Evolutionary conservation across 208 protist species (phyloP), one percentile per base, ranked within the genome.

Genomic region (Balamuthia mandrillaris): DNA sequence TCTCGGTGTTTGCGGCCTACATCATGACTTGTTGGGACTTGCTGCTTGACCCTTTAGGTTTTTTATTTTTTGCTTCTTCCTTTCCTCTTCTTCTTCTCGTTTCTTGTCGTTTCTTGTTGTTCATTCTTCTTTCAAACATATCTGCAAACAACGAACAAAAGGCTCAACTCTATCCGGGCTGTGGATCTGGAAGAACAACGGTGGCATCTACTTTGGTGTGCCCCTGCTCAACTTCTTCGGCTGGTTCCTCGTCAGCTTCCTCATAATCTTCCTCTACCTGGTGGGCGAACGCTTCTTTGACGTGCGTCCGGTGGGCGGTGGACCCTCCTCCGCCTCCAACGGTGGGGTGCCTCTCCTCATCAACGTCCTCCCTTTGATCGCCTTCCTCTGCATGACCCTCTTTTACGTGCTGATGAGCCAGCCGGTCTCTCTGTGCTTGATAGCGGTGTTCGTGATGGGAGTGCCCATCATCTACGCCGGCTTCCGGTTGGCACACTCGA

Each of bases 391-490:
- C 9, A 81, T 81, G 49, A 63, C 63, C 35, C 5, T 81, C 24
- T 24, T 81, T 52, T 81, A 63, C 33, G 72, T 61, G 49, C 35
- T 24, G 49, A 81, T 39, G 12, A 35, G 49, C 3, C 49, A 27
- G 16, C 72, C 72, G 3, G 72, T 51, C 72, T 45, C 39, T 18
- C 72, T 81, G 33, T 42, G 47, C n/a, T 63, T 61, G 14, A 3
- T 81, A 35, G 72, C 72, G 35, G 56, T 56, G 35, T 81, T 81
- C 72, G 72, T 61, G 10, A 81, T 81, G 72, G 72, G 72, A 45
- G 42, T 61, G 33, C 72, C 72, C 9, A 39, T 33, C 27, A 1
- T 81, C 7, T 31, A 63, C 31, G 72, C 51, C 49, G 72, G 42
- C 44, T 56, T 81, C 44, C 45, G 72, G 42, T 9, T 77, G 66